These are phyloP conservation scores for Cytospora paraplurivora DNA, from an alignment of 2,329 filamentous ascomycete species.

Conservation along the genomic window DNA sequence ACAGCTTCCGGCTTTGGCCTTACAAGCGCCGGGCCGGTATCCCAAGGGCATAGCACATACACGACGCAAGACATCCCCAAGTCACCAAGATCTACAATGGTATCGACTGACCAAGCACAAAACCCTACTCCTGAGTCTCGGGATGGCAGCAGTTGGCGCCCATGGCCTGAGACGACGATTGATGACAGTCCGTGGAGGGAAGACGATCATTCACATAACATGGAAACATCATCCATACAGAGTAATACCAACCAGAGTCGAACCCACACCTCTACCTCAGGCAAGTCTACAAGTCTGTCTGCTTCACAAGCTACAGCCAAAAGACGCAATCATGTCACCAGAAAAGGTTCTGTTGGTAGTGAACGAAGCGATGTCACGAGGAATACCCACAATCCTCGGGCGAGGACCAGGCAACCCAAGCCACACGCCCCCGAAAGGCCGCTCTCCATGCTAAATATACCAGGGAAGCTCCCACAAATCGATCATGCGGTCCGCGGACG, in stretches of 20 bases:
- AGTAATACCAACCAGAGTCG: background rate
- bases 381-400: background rate
- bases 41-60: background rate
- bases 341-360: background rate
- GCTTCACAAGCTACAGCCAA: background rate
- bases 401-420: background rate
- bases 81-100: background rate
- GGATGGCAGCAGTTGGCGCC: background rate
- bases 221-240: background rate
- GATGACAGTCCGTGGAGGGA: background rate
- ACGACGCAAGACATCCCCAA: background rate
- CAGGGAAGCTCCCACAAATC: conserved; percentile 36
- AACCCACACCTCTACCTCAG: background rate
- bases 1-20: conserved; percentile 28
- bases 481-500: conserved; percentile 45
- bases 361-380: background rate
- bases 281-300: background rate
- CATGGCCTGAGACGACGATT: background rate
- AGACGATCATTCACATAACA: background rate
- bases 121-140: conserved; percentile 18
- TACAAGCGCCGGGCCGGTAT: background rate
- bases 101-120: conserved; percentile 11
- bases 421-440: conserved; percentile 32
- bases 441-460: conserved; percentile 33
- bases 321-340: background rate